Percentiles rank a stretch among this genome's conserved stretches.
Evolutionary conservation across 192 early-diverging fungal genomes (phyloP).

Genomic region (Backusella morwellensis): DNA sequence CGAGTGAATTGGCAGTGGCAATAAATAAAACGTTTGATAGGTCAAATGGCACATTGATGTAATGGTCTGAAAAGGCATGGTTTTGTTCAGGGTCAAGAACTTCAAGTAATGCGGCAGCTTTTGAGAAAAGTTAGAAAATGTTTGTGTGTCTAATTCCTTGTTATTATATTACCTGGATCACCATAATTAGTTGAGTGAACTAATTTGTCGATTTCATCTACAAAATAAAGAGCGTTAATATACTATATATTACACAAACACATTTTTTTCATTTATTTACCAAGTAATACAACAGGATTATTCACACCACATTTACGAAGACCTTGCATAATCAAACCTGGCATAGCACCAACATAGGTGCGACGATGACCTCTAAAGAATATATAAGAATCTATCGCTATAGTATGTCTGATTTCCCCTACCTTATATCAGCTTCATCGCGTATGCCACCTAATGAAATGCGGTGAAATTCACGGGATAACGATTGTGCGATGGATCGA

Average conservation of each 20-base stretch:
- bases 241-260: neutral
- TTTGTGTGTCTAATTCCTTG: too few relatives aligned
- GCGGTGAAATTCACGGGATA: conserved; percentile 78
- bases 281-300: conserved; percentile 78
- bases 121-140: neutral
- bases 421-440: conserved; percentile 82
- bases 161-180: conserved; percentile 49
- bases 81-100: conserved; percentile 90
- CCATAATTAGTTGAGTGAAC: conserved; percentile 62
- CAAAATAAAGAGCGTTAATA: neutral
- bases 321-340: conserved; percentile 77
- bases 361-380: conserved; percentile 71
- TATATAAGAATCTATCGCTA: neutral
- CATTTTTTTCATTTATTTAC: conserved; percentile 26
- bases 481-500: conserved; percentile 72
- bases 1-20: conserved; percentile 77
- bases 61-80: conserved; percentile 77
- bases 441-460: conserved; percentile 81
- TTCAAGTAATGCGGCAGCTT: conserved; percentile 75
- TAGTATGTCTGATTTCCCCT: neutral
- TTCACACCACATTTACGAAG: conserved; percentile 65
- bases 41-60: conserved; percentile 68
- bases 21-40: conserved; percentile 75
- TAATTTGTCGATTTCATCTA: conserved; percentile 85
- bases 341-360: conserved; percentile 86